Percentiles rank a stretch among this genome's conserved stretches.
Evolutionary conservation across 2,329 filamentous ascomycete species (phyloP).

Genomic region (Helotiales sp.): DNA sequence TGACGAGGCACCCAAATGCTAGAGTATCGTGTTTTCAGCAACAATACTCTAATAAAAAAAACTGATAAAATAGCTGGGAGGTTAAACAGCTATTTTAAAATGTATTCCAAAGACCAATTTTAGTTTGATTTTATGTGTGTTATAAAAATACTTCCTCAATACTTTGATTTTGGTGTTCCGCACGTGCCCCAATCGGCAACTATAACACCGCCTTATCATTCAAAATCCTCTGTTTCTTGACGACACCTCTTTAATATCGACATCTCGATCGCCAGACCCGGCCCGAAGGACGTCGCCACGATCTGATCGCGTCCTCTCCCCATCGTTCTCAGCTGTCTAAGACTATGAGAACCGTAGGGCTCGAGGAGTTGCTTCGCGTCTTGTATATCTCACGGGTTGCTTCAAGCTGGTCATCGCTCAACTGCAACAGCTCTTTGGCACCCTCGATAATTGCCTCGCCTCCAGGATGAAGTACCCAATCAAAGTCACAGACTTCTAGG

Average conservation of each 20-base stretch:
- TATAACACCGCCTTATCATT: too few relatives aligned
- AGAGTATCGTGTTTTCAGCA: too few relatives aligned
- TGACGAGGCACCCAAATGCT: too few relatives aligned
- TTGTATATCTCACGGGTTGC: constrained; percentile 25
- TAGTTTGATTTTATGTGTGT: too few relatives aligned
- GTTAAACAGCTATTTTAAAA: too few relatives aligned
- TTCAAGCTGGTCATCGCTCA: constrained; percentile 23
- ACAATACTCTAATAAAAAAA: too few relatives aligned
- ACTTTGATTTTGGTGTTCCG: too few relatives aligned
- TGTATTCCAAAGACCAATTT: too few relatives aligned
- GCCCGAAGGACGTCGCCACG: constrained; percentile 23
- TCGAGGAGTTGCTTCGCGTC: constrained; percentile 21
- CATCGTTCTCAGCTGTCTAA: constrained; percentile 28
- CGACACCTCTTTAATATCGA: constrained; percentile 13
- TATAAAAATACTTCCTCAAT: too few relatives aligned
- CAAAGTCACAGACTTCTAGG: constrained; percentile 17
- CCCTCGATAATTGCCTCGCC: constrained; percentile 23
- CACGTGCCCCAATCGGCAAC: too few relatives aligned
- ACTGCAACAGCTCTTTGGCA: constrained; percentile 11
- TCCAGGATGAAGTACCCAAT: constrained; percentile 30
- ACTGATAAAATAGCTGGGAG: too few relatives aligned
- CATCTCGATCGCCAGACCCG: constrained; percentile 27
- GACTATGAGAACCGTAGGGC: constrained; percentile 22
- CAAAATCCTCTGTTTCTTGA: neutral
- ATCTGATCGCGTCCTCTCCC: constrained; percentile 21